phyloP scores from a whole-genome alignment of 257 asterid species.

The Asclepias syriaca region DNA sequence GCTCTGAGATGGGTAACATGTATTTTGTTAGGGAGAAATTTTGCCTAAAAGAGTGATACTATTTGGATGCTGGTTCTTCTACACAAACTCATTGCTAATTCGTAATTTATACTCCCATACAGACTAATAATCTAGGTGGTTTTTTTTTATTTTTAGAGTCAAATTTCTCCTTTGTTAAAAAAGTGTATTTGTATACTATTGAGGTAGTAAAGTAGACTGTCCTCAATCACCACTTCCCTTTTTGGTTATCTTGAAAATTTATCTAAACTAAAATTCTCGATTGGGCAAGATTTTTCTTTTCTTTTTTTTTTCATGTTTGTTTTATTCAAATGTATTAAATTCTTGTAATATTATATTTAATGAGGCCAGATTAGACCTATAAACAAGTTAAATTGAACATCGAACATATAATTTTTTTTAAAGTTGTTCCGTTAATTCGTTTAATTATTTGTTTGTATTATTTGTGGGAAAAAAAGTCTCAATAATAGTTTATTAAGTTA shows the following conservation, averaged over 20 bases:
- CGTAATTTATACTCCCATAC: neutral
- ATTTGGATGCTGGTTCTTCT: neutral
- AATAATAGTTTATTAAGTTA: too few relatives aligned
- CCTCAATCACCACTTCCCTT: neutral
- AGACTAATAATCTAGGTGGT: neutral
- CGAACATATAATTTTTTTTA: too few relatives aligned
- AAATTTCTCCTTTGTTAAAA: neutral
- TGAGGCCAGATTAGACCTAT: too few relatives aligned
- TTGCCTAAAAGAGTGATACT: neutral
- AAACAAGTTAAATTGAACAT: too few relatives aligned
- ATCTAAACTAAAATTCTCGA: neutral
- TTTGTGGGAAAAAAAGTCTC: too few relatives aligned
- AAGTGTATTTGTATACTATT: neutral
- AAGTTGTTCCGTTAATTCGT: too few relatives aligned
- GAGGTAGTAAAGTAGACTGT: neutral
- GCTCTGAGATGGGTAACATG: neutral
- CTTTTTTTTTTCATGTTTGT: neutral
- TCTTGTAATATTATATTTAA: too few relatives aligned
- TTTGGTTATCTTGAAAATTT: neutral
- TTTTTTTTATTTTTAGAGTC: neutral
- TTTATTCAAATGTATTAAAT: too few relatives aligned
- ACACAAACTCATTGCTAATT: neutral
- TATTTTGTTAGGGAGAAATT: neutral
- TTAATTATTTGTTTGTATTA: too few relatives aligned
- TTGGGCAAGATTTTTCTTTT: neutral